Evolutionary conservation across 345 rosid genomes (phyloP).

Genomic region (Eucalyptus regnans): DNA sequence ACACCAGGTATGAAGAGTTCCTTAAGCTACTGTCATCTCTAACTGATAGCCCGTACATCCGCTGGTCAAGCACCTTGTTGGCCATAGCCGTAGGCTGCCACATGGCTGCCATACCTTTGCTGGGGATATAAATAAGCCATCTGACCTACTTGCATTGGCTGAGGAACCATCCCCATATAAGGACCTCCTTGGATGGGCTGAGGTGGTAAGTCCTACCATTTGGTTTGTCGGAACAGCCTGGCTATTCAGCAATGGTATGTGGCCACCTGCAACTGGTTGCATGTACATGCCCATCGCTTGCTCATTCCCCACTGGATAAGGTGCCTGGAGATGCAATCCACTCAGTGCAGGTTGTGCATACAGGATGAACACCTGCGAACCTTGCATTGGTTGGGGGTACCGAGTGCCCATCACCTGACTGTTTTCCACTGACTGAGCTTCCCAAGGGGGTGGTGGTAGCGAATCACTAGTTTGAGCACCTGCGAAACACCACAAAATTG

Average conservation of each 20-base stretch:
- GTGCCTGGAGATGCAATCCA: neutral
- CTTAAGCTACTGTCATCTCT: conserved; percentile 34
- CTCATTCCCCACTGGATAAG: conserved; percentile 28
- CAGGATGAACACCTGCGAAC: too few relatives aligned
- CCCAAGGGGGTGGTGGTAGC: too few relatives aligned
- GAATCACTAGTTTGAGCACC: too few relatives aligned
- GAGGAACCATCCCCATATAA: conserved; percentile 45
- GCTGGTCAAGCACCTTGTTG: conserved; percentile 56
- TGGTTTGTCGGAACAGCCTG: conserved; percentile 13
- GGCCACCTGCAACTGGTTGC: conserved; percentile 35
- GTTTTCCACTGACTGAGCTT: too few relatives aligned
- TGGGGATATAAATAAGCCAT: conserved; percentile 43
- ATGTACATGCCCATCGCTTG: conserved; percentile 51
- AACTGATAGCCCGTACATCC: conserved; percentile 54
- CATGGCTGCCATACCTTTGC: conserved; percentile 50
- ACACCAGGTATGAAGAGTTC: conserved; percentile 33
- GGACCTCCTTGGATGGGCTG: conserved; percentile 46
- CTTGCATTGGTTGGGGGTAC: too few relatives aligned
- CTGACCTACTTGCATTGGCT: conserved; percentile 27
- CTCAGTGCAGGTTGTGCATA: too few relatives aligned
- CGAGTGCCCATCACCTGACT: too few relatives aligned
- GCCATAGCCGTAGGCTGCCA: conserved; percentile 67
- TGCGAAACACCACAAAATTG: too few relatives aligned
- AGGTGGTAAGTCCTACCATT: conserved; percentile 22
- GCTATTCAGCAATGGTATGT: conserved; percentile 2